Evolutionary conservation across 768 basidiomycete genomes (phyloP).

Genomic region (Lactifluus piperatus): DNA sequence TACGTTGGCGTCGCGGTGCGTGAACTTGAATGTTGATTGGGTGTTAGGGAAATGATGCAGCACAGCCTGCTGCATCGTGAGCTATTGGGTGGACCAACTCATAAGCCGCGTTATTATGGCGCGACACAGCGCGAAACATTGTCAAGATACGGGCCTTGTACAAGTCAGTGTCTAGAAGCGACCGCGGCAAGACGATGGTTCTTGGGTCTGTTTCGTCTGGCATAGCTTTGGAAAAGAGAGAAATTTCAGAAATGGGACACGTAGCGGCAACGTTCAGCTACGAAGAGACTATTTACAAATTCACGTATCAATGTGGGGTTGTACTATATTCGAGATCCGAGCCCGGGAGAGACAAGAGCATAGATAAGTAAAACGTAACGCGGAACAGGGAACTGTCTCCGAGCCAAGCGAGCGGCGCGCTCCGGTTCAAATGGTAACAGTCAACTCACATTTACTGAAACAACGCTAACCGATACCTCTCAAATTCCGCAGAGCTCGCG

Average conservation of each 20-base stretch:
- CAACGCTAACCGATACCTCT: neutral
- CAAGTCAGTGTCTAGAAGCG: slow-evolving; percentile 86
- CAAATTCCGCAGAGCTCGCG: slow-evolving; percentile 34
- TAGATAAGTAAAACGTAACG: too few relatives aligned
- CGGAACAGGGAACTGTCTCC: too few relatives aligned
- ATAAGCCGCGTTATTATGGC: neutral
- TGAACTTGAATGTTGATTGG: slow-evolving; percentile 69
- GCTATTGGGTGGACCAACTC: slow-evolving; percentile 33
- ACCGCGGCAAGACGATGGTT: slow-evolving; percentile 29
- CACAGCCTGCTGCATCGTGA: slow-evolving; percentile 95
- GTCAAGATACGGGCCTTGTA: slow-evolving; percentile 51
- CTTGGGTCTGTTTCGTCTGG: neutral
- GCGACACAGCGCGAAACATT: neutral
- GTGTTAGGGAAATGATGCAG: slow-evolving; percentile 65
- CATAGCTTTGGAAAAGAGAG: neutral
- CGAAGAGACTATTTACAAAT: too few relatives aligned
- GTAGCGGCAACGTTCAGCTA: too few relatives aligned
- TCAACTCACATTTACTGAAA: neutral
- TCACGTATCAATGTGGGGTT: too few relatives aligned
- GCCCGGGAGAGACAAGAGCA: too few relatives aligned
- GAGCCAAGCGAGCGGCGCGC: too few relatives aligned
- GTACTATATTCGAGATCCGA: too few relatives aligned
- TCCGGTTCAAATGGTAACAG: neutral
- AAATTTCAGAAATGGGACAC: too few relatives aligned
- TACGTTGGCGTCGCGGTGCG: slow-evolving; percentile 58